These are phyloP conservation scores for Euphrasia arctica DNA, from an alignment of 305 asterid species.

Conservation along the genomic window DNA sequence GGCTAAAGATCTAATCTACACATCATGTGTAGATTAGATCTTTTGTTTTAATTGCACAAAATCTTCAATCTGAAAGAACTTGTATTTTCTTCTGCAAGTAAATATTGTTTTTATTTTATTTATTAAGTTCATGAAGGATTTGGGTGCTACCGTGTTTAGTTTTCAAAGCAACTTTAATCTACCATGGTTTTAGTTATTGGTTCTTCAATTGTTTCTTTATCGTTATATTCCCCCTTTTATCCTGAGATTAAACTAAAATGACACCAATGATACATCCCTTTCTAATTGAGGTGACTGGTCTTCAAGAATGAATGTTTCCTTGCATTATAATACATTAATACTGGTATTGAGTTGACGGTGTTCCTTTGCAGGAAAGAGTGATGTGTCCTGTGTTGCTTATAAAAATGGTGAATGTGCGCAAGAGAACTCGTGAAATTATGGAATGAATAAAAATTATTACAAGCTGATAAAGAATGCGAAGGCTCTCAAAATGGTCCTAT, in stretches of 20 bases:
- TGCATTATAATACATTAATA: slow-evolving; percentile 1
- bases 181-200: background rate
- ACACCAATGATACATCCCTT: slow-evolving; percentile 15
- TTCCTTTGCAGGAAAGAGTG: slow-evolving; percentile 69
- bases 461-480: slow-evolving; percentile 59
- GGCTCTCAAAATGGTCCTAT: slow-evolving; percentile 79
- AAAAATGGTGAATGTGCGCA: slow-evolving; percentile 98
- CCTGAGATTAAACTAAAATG: background rate
- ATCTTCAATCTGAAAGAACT: background rate
- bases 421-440: slow-evolving; percentile 83
- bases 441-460: slow-evolving; percentile 74
- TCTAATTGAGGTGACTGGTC: slow-evolving; percentile 15
- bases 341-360: slow-evolving; percentile 26
- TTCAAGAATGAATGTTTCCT: slow-evolving; percentile 15
- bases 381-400: slow-evolving; percentile 63
- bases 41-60: background rate
- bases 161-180: background rate
- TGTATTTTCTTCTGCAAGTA: background rate
- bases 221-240: background rate
- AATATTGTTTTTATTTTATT: too few relatives aligned
- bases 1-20: background rate
- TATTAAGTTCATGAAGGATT: background rate
- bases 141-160: background rate
- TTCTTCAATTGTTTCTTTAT: background rate
- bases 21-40: background rate